Evolutionary conservation across 1,284 basidiomycete species (phyloP).

Genomic region (Apiotrichum laibachii): DNA sequence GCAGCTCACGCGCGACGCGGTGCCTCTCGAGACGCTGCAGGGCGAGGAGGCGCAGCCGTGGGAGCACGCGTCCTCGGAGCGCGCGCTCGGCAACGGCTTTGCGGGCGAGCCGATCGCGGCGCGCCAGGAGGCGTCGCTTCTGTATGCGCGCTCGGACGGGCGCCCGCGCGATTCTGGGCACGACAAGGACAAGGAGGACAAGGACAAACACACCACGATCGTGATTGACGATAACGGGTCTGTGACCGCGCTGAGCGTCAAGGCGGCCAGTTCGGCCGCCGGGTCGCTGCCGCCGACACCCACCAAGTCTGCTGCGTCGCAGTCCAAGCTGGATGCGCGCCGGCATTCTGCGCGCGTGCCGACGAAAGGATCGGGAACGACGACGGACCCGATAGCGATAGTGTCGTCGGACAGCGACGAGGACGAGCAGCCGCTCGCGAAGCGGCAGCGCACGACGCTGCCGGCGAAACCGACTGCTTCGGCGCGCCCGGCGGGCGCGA

Average conservation of each 20-base stretch:
- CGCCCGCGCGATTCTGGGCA: not conserved
- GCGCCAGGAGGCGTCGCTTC: conserved; percentile 28
- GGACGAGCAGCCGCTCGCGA: conserved; percentile 18
- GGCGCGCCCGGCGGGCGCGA: conserved; percentile 17
- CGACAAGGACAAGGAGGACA: not conserved
- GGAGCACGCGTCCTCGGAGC: conserved; percentile 37
- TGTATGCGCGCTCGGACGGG: conserved; percentile 22
- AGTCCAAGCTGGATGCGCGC: not conserved
- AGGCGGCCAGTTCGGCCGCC: conserved; percentile 1
- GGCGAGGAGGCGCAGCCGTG: conserved; percentile 13
- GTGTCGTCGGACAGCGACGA: conserved; percentile 29
- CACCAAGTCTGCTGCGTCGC: not conserved
- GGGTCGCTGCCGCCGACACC: conserved; percentile 16
- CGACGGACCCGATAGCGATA: conserved; percentile 39
- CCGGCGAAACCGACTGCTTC: conserved; percentile 15
- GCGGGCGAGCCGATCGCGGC: conserved; percentile 37
- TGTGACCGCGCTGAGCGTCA: conserved; percentile 9
- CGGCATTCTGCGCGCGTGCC: conserved; percentile 5
- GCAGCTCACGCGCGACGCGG: conserved; percentile 37
- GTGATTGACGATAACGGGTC: not conserved
- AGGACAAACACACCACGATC: not conserved
- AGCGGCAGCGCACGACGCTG: conserved; percentile 22
- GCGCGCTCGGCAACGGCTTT: conserved; percentile 41
- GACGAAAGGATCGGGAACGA: conserved; percentile 24
- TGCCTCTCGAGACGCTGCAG: conserved; percentile 17